Evolutionary conservation across 768 basidiomycete species (phyloP).

Genomic region (Astraeus odoratus): DNA sequence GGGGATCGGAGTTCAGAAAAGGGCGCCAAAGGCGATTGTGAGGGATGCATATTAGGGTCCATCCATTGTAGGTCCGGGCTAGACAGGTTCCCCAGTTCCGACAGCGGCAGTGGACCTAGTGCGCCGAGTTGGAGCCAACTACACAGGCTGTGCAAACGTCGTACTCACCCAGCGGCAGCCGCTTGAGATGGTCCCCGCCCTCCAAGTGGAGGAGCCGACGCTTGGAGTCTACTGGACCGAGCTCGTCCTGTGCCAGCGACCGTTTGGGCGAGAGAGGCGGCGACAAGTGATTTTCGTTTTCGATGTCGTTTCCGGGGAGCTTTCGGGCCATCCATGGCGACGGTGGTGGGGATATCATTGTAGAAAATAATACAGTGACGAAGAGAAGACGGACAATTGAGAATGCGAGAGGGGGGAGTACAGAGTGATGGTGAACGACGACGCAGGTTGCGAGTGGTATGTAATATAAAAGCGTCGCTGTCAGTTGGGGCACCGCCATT

Average conservation of each 20-base stretch:
- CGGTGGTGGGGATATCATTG: constrained; percentile 16
- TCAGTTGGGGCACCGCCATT: constrained; percentile 23
- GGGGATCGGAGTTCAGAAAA: constrained; percentile 11
- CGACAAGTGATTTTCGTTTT: constrained; percentile 11
- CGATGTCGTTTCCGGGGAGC: background rate
- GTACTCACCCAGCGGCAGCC: constrained; percentile 23
- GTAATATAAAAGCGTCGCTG: too few relatives aligned
- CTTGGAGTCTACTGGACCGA: constrained; percentile 12
- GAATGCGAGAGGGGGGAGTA: constrained; percentile 9
- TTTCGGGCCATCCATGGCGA: constrained; percentile 7
- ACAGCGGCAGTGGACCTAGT: constrained; percentile 23
- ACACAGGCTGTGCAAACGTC: background rate
- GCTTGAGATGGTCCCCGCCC: constrained; percentile 2
- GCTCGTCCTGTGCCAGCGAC: constrained; percentile 13
- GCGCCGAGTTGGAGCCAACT: constrained; percentile 2
- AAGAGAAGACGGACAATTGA: constrained; percentile 1
- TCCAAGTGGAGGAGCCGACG: constrained; percentile 14
- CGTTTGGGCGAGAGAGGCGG: constrained; percentile 15
- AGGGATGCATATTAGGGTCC: constrained; percentile 6
- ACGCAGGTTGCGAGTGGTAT: too few relatives aligned
- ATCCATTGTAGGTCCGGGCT: constrained; percentile 1
- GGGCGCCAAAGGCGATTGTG: constrained; percentile 5
- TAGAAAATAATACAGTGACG: constrained; percentile 4
- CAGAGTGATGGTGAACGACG: background rate
- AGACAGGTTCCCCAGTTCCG: constrained; percentile 15